Evolutionary conservation across 140 eudicot species (phyloP), one percentile per base, ranked within the genome.

Genomic region (Bidens hawaiensis): DNA sequence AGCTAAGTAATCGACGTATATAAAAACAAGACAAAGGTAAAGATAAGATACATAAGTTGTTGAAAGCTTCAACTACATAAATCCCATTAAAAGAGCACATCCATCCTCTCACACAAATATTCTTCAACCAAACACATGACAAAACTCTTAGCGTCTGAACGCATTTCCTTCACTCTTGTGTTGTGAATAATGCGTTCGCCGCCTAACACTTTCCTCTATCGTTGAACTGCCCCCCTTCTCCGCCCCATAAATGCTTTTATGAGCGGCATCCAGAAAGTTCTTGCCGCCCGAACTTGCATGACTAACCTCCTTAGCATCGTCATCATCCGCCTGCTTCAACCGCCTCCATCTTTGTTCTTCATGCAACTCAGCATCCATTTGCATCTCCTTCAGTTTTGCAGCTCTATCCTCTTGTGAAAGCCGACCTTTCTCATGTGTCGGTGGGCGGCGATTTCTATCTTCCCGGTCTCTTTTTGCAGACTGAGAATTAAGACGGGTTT

Each of bases 271-370:
- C 78, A 91, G 51, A 63, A 91, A 91, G 59, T 79, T 87, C 62
- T 71, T 68, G 38, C 94, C 87, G 46, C 67, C 13, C 16, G 93
- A 73, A 26, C 65, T 57, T 3, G 83, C 85, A 49, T 49, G 75
- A 4, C 30, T 60, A 24, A 78, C 86, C 69, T 91, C 98, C 54
- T 74, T 77, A 49, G 94, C 96, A 73, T 91, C 98, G 26, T 72
- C 83, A 41, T 72, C 91, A 8, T 72, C 97, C 0, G 94, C 97
- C 62, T 79, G 89, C 74, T 77, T 90, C 45, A 90, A 67, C 10
- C 95, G 80, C 60, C 83, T 86, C 97, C 97, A 90, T 75, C 97
- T 81, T 69, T 90, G 97, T 70, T 90, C 90, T 77, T 90, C 97
- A 67, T 90, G 97, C 43, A 74, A 22, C 65, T 86, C 90, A 0